Base-by-base conservation (phyloP, 2,329 filamentous ascomycete species). In the Fusarium burgessii region DNA sequence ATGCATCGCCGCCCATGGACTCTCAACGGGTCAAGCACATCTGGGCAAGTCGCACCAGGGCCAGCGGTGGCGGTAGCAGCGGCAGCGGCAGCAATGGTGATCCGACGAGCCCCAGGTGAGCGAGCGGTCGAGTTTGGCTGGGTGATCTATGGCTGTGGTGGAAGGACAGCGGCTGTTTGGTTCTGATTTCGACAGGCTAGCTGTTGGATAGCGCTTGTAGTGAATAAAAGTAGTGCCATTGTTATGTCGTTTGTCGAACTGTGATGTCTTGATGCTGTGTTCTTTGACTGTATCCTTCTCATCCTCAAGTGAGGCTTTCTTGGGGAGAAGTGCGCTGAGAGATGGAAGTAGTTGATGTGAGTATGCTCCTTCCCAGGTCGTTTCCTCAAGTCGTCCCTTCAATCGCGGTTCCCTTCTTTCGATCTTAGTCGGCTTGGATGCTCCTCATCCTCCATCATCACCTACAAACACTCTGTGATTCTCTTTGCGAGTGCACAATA, bases 51-150 rank as follows among this genome's bases (percentile, higher is more conserved):
- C 67, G 71, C 50, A 72, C 77, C 54, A 73, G 70, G 36, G 70
- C 52, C 62, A 71, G 70, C 61, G 81, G 82, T 64, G 81, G 82
- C 63, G 82, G 82, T 67, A 84, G 82, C 35, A 87, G 85, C 71
- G 84, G 85, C 41, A 85, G 83, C 71, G 83, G 81, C n/a, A 87
- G 86, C 74, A 76, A 83, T 38, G 80, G 82, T 54, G 87, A 88
- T 73, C 84, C 86, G 27, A 83, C 82, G 66, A 90, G 88, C 76
- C 88, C 74, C 33, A 70, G 71, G 41, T 74, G 71, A 75, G 57
- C 41, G 32, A 32, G 36, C 25, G 50, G 38, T 58, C 27, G 18
- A 50, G 27, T 42, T 52, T 46, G 52, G 29, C 33, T 50, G 20
- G 33, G 33, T 11, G 33, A 58, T 71, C 15, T 47, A 20, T 47